Conservation (phyloP, 805 yeast species). For the Yamadazyma philogaea region DNA sequence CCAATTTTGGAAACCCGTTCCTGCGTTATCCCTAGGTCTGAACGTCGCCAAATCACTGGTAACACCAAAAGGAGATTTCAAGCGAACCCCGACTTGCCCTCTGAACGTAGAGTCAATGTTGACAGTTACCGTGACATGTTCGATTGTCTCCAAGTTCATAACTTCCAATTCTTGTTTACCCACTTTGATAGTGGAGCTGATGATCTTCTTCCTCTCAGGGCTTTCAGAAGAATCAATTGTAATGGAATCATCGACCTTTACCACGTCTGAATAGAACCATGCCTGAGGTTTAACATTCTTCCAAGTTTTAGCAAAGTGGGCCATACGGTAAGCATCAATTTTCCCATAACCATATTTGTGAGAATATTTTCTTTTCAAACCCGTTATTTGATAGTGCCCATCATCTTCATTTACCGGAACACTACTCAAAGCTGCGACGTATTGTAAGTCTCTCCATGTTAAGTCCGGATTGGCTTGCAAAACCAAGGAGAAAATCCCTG, state of each 20-base stretch:
- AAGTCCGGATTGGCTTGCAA: slow-evolving; percentile 79
- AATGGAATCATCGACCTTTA: slow-evolving; percentile 27
- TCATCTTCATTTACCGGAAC: slow-evolving; percentile 65
- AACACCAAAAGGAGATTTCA: slow-evolving; percentile 75
- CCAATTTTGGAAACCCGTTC: slow-evolving; percentile 73
- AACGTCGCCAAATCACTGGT: slow-evolving; percentile 69
- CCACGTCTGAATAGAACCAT: slow-evolving; percentile 58
- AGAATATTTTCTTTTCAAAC: slow-evolving; percentile 66
- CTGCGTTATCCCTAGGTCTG: slow-evolving; percentile 56
- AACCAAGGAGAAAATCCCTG: slow-evolving; percentile 87
- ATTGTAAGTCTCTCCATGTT: slow-evolving; percentile 96
- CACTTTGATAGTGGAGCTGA: slow-evolving; percentile 39
- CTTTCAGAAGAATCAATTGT: slow-evolving; percentile 10
- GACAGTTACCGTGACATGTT: slow-evolving; percentile 82
- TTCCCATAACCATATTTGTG: slow-evolving; percentile 92
- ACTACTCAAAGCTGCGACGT: slow-evolving; percentile 70
- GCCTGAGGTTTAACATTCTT: slow-evolving; percentile 87
- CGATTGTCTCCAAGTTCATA: slow-evolving; percentile 67
- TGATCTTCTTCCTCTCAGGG: slow-evolving; percentile 13
- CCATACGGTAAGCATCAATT: slow-evolving; percentile 76
- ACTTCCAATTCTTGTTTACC: slow-evolving; percentile 45
- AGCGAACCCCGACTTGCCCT: slow-evolving; percentile 64
- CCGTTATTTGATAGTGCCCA: slow-evolving; percentile 71
- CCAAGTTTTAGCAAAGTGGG: slow-evolving; percentile 71
- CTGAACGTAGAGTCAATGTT: slow-evolving; percentile 62